Base-by-base conservation (phyloP, 2,329 filamentous ascomycete species). In the Ceratocystis colombiana region DNA sequence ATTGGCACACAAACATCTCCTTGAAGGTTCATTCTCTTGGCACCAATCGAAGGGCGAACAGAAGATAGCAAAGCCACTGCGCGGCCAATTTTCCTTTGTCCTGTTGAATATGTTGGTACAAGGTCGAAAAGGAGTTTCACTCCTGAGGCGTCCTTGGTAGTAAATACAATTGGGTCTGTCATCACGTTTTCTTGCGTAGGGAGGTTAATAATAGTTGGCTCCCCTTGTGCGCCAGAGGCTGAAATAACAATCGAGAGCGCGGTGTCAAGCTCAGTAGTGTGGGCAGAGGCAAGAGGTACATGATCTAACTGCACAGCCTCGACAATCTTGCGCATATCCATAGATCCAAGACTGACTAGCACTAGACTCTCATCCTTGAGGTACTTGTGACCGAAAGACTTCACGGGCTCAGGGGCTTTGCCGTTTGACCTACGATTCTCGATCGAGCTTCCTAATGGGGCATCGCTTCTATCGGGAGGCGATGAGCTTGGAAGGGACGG, bases 381-480 rank as follows among this genome's bases (percentile, higher is more conserved):
- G 76, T 97, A 99, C 65, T 93, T 86, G 79, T 99, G 94, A 66
- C 94, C 94, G 75, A 97, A 99, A 0, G 90, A 89, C 76, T 97
- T 97, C 70, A 97, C 84, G 4, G 92, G 88, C 69, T 96, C 90
- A 1, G 86, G 79, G 5, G 81, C 77, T 63, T 85, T 80, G 67
- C 78, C 76, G 71, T 83, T 79, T 62, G 84, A 86, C 44, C 78
- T 80, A 62, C 83, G 78, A 59, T 83, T 82, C 46, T 82, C 83
- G 12, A 87, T 80, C 0, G 88, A 90, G 0, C 84, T 84, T 20
- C 55, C 55, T 6, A 75, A 75, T 37, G 83, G 82, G 1, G 80
- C 15, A 46, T 46, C 61, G 22, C 33, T 59, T 50, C 22, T 64
- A 10, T 44, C 22, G 7, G 61, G 30, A 8, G 68, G 65, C 44